Percentiles rank a stretch among this genome's conserved stretches.
These are phyloP conservation scores for Balakata baccata DNA, from an alignment of 345 rosid genomes.

Conservation along the genomic window DNA sequence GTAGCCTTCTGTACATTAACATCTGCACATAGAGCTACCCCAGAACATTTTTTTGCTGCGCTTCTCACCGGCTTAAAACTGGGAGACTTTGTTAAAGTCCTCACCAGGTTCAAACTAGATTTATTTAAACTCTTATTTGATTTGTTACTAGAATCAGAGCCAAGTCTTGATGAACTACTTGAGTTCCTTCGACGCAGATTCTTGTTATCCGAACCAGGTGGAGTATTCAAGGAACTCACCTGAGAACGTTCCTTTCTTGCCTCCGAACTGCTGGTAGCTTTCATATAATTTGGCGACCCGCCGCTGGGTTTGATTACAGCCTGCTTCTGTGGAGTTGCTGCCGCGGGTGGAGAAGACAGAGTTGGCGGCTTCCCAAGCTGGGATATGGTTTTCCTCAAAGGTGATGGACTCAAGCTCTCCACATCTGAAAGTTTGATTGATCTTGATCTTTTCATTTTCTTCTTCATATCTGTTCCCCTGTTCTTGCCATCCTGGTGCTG, in stretches of 20 bases:
- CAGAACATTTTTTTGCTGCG: conserved; percentile 39
- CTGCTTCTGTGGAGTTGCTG: conserved; percentile 40
- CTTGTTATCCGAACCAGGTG: conserved; percentile 33
- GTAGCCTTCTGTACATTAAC: conserved; percentile 58
- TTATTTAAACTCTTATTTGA: conserved; percentile 33
- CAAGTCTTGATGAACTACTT: conserved; percentile 19
- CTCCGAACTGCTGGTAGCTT: conserved; percentile 76
- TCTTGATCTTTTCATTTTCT: conserved; percentile 73
- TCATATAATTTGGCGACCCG: conserved; percentile 78
- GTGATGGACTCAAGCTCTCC: conserved; percentile 31
- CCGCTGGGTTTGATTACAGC: conserved; percentile 25
- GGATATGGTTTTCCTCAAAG: conserved; percentile 32
- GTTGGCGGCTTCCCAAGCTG: conserved; percentile 52
- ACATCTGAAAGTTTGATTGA: conserved; percentile 49
- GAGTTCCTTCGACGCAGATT: conserved; percentile 31
- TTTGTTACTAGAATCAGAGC: conserved; percentile 36
- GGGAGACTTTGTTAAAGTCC: conserved; percentile 59
- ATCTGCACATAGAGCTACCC: conserved; percentile 46
- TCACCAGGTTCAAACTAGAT: conserved; percentile 50
- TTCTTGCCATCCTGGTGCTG: conserved; percentile 56
- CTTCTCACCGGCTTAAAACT: conserved; percentile 60
- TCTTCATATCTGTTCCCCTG: conserved; percentile 65
- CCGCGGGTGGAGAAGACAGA: conserved; percentile 9
- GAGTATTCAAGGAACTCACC: conserved; percentile 36
- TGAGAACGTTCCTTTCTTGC: conserved; percentile 65